Conservation (phyloP, 1,139 yeast genomes). For the Yamadazyma mexicana region DNA sequence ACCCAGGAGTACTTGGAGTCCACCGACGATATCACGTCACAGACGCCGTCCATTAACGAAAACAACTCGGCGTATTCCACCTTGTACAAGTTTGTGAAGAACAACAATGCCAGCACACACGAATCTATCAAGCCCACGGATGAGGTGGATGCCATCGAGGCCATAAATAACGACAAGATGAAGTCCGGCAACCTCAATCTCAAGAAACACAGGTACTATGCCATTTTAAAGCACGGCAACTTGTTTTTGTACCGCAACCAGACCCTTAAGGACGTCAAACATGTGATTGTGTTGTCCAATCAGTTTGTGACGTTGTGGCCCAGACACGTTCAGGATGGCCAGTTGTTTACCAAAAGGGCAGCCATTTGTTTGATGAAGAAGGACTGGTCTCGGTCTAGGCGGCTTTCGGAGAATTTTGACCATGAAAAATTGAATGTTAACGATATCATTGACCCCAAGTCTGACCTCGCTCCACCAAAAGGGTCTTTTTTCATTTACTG, state of each 20-base stretch:
- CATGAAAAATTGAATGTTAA: conserved; percentile 17
- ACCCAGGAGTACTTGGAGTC: conserved; percentile 71
- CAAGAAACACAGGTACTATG: conserved; percentile 64
- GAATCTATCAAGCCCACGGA: conserved; percentile 2
- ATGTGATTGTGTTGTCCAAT: conserved; percentile 74
- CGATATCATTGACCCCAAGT: conserved; percentile 23
- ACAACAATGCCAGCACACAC: conserved; percentile 14
- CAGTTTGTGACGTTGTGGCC: conserved; percentile 88
- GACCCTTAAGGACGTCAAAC: conserved; percentile 63
- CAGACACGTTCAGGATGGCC: conserved; percentile 65
- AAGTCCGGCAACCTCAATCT: conserved; percentile 15
- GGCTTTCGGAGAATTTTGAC: conserved; percentile 26
- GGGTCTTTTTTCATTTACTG: conserved; percentile 72
- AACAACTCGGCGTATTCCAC: conserved; percentile 60
- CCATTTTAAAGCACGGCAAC: conserved; percentile 79
- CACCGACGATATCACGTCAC: conserved; percentile 33
- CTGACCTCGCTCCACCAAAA: conserved; percentile 41
- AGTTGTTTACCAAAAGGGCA: conserved; percentile 73
- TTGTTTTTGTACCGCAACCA: conserved; percentile 77
- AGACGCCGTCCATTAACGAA: conserved; percentile 38
- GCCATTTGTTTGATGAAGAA: conserved; percentile 68
- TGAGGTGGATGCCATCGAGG: conserved; percentile 5
- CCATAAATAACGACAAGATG: conserved; percentile 5
- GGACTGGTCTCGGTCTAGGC: conserved; percentile 31
- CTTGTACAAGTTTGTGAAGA: conserved; percentile 56